phyloP scores from a whole-genome alignment of 352 stramenopile species.

The Elongisporangium undulatum region DNA sequence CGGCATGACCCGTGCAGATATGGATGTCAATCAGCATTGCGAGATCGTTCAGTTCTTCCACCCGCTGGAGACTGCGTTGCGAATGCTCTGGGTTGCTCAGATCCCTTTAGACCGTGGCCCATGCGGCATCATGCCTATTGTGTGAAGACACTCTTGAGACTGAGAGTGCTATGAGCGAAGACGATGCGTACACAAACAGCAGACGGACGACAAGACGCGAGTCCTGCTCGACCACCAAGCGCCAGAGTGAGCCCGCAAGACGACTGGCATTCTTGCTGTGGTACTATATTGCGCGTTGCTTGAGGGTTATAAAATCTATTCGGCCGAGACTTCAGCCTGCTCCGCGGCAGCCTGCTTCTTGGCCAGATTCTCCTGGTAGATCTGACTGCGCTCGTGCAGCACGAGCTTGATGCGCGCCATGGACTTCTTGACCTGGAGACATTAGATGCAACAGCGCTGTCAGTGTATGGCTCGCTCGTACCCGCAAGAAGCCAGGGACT shows the following conservation, averaged over 20 bases:
- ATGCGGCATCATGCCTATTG: too few species aligned
- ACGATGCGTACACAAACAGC: not conserved
- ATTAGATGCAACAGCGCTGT: constrained; percentile 1
- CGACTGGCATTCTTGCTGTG: not conserved
- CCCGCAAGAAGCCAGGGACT: not conserved
- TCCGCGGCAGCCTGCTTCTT: constrained; percentile 28
- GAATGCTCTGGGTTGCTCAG: too few species aligned
- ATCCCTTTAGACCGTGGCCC: too few species aligned
- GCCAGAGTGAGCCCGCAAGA: not conserved
- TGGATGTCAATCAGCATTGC: too few species aligned
- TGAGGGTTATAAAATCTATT: not conserved
- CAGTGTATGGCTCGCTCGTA: not conserved
- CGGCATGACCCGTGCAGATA: too few species aligned
- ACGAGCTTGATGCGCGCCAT: constrained; percentile 88
- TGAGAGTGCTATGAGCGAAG: not conserved
- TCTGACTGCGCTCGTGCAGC: constrained; percentile 75
- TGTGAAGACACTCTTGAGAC: too few species aligned
- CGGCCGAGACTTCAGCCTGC: not conserved
- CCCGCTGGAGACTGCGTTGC: too few species aligned
- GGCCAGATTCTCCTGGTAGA: constrained; percentile 69
- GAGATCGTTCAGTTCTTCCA: too few species aligned
- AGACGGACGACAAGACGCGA: not conserved
- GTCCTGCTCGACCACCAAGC: not conserved
- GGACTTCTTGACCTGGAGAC: constrained; percentile 65
- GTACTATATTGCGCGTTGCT: not conserved